A percentile compares a stretch with the other conserved stretches of the same genome.
Evolutionary conservation across 306 rosid species (phyloP).

Genomic region (Prunus kanzakura): DNA sequence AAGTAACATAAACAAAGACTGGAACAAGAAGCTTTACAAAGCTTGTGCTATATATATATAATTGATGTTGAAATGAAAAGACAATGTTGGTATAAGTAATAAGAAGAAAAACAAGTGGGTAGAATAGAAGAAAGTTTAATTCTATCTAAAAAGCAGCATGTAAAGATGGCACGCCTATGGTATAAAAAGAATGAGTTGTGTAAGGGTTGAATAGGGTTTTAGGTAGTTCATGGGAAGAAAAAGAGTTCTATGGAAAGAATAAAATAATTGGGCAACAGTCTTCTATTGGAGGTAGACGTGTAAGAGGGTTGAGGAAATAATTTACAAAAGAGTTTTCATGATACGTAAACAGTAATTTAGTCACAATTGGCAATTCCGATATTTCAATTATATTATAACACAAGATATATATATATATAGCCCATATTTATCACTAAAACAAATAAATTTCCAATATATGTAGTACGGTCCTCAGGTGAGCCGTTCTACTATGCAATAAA

Average conservation of each 20-base stretch:
- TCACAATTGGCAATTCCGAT: no score
- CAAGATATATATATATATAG: no score
- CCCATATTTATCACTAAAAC: no score
- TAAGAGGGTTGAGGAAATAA: neutral
- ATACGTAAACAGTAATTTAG: no score
- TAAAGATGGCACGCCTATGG: slow-evolving; percentile 47
- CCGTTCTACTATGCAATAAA: no score
- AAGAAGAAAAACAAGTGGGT: slow-evolving; percentile 4
- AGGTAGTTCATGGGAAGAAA: slow-evolving; percentile 56
- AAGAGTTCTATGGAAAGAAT: slow-evolving; percentile 8
- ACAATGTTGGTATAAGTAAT: slow-evolving; percentile 37
- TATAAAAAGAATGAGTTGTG: slow-evolving; percentile 32
- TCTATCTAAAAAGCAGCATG: slow-evolving; percentile 31
- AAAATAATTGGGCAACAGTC: neutral
- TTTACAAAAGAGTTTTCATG: no score
- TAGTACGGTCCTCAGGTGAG: no score
- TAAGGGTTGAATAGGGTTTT: slow-evolving; percentile 35
- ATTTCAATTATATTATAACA: no score
- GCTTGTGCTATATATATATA: slow-evolving; percentile 29
- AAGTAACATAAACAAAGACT: slow-evolving; percentile 7
- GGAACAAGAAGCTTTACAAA: slow-evolving; percentile 22
- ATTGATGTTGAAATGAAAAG: slow-evolving; percentile 34
- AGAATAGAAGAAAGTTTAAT: slow-evolving; percentile 4
- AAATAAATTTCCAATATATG: no score
- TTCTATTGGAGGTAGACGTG: neutral